Conservation (phyloP, 148 eudicot genomes). For the Tetragonia tetragonoides region DNA sequence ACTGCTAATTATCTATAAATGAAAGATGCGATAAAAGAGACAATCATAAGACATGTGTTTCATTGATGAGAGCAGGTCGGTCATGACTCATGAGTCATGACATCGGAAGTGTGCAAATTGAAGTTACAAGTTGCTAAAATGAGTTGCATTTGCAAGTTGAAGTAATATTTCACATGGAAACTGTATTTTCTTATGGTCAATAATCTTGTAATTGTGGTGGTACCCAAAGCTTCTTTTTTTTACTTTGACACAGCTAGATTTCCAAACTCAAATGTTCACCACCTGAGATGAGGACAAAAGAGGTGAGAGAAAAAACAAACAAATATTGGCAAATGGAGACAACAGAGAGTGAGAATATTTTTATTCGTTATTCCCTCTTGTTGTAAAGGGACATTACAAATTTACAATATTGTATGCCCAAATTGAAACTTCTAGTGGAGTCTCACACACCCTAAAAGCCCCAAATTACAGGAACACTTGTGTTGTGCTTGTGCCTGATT, state of each 20-base stretch:
- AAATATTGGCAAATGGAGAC: too few relatives aligned
- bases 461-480: neutral
- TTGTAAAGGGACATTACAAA: too few relatives aligned
- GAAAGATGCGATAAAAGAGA: neutral
- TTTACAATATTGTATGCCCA: too few relatives aligned
- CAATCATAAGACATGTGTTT: neutral
- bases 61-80: neutral
- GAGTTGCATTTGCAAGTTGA: neutral
- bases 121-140: neutral
- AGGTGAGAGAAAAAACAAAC: neutral
- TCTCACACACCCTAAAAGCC: conserved; percentile 2
- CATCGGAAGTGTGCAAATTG: conserved; percentile 4
- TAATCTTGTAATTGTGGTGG: neutral
- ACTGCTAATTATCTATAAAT: too few relatives aligned
- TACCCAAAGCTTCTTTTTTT: neutral
- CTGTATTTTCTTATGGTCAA: neutral
- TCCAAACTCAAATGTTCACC: neutral
- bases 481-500: conserved; percentile 22
- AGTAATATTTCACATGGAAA: neutral
- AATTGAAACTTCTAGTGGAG: neutral
- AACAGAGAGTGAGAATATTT: too few relatives aligned
- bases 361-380: too few relatives aligned
- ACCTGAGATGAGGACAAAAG: conserved; percentile 10
- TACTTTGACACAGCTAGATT: conserved; percentile 3
- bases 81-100: conserved; percentile 1